Evolutionary conservation across 179 eudicot genomes (phyloP).

Genomic region (Beta lomatogona): DNA sequence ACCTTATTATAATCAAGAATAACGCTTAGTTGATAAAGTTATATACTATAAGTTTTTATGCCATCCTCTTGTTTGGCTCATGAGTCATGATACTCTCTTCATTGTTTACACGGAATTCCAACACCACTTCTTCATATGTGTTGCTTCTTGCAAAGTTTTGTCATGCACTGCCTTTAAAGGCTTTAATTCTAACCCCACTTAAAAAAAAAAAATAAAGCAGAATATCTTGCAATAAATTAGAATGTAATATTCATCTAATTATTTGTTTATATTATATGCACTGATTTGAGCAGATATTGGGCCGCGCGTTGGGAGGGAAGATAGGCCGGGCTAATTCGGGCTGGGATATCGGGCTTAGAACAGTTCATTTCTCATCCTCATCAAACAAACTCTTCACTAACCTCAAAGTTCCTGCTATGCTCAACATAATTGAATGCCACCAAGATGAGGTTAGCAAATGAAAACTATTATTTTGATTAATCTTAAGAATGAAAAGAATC

Average conservation of each 20-base stretch:
- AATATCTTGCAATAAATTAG: not conserved
- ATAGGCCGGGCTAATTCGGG: slow-evolving; percentile 56
- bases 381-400: slow-evolving; percentile 47
- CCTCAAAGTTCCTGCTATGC: slow-evolving; percentile 56
- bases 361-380: slow-evolving; percentile 47
- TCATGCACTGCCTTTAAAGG: too few species aligned
- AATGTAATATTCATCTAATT: not conserved
- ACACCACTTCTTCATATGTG: not conserved
- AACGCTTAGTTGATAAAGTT: too few species aligned
- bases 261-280: not conserved
- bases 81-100: too few species aligned
- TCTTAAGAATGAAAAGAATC: too few species aligned
- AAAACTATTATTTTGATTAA: not conserved
- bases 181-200: too few species aligned
- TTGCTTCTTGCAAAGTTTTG: too few species aligned
- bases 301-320: slow-evolving; percentile 81
- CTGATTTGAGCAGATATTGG: slow-evolving; percentile 48
- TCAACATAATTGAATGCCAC: slow-evolving; percentile 76
- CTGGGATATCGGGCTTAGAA: slow-evolving; percentile 86
- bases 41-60: too few species aligned
- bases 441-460: slow-evolving; percentile 62
- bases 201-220: too few species aligned
- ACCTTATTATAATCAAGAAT: too few species aligned
- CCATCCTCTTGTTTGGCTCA: too few species aligned
- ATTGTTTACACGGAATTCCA: not conserved